These are phyloP conservation scores for Globisporangium barbulae DNA, from an alignment of 352 stramenopile genomes.

Conservation along the genomic window DNA sequence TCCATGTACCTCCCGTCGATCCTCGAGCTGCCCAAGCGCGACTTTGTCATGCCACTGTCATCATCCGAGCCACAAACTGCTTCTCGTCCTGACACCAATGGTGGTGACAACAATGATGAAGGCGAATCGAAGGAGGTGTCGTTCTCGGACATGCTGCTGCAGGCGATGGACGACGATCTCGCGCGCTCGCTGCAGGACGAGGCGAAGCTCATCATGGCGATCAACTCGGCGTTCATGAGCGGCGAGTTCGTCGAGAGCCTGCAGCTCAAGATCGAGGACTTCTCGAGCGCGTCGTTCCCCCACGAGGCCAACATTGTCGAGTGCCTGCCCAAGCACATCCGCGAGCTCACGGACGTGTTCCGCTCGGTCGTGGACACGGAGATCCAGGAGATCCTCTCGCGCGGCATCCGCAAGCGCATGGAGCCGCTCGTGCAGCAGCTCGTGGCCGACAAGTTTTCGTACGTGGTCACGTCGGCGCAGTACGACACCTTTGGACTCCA, in stretches of 20 bases:
- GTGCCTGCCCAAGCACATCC: constrained; percentile 68
- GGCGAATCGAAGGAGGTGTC: constrained; percentile 35
- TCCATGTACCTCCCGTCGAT: constrained; percentile 78
- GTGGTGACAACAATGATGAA: constrained; percentile 16
- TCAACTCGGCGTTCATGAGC: constrained; percentile 83
- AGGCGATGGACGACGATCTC: constrained; percentile 78
- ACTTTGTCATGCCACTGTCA: constrained; percentile 53
- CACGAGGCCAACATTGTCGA: constrained; percentile 57
- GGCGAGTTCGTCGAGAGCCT: constrained; percentile 66
- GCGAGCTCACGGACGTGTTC: constrained; percentile 69
- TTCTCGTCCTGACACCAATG: background rate
- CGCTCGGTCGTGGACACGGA: constrained; percentile 70
- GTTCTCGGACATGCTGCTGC: constrained; percentile 78
- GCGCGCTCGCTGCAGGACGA: constrained; percentile 57
- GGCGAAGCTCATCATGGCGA: constrained; percentile 83
- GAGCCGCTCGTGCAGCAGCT: constrained; percentile 38
- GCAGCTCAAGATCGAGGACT: constrained; percentile 56
- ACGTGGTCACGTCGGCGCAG: constrained; percentile 57
- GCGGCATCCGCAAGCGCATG: constrained; percentile 42
- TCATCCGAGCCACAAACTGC: background rate
- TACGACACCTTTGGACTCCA: constrained; percentile 63
- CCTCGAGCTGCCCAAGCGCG: constrained; percentile 54
- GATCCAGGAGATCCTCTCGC: constrained; percentile 56
- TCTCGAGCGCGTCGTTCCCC: constrained; percentile 43
- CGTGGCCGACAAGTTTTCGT: constrained; percentile 54